Evolutionary conservation across 441 rosid genomes (phyloP).

Genomic region (Adansonia gregorii): DNA sequence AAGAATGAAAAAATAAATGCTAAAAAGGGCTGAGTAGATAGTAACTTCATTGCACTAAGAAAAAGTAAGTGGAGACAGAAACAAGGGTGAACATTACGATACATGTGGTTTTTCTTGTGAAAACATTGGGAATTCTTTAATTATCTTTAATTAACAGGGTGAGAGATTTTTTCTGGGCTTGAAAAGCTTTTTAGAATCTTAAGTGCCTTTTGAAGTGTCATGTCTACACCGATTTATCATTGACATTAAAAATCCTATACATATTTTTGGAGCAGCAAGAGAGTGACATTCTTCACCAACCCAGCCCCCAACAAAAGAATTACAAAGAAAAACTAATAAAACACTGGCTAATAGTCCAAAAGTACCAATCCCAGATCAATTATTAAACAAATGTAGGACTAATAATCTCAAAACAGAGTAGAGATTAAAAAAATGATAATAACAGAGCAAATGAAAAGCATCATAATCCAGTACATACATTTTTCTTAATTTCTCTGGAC

Average conservation of each 20-base stretch:
- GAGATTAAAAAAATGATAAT: not conserved
- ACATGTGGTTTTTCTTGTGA: not conserved
- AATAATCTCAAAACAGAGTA: slow-evolving; percentile 5
- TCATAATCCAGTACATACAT: not conserved
- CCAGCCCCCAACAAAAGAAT: not conserved
- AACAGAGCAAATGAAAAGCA: not conserved
- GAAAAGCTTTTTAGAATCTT: slow-evolving; percentile 4
- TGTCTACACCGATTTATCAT: not conserved
- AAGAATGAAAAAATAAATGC: slow-evolving; percentile 9
- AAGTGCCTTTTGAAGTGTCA: slow-evolving; percentile 4
- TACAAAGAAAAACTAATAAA: not conserved
- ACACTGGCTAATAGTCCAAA: not conserved
- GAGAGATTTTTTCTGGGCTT: not conserved
- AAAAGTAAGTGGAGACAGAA: not conserved
- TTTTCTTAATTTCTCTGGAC: not conserved
- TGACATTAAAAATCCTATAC: not conserved
- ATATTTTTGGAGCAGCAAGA: not conserved
- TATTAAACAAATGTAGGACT: slow-evolving; percentile 5
- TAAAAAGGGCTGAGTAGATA: not conserved
- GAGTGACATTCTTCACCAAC: not conserved
- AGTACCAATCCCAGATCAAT: not conserved
- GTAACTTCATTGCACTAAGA: not conserved
- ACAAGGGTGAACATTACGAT: not conserved
- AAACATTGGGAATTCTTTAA: slow-evolving; percentile 15
- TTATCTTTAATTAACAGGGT: not conserved